Evolutionary conservation across 441 rosid species (phyloP).

Genomic region (Mallotus repandus): DNA sequence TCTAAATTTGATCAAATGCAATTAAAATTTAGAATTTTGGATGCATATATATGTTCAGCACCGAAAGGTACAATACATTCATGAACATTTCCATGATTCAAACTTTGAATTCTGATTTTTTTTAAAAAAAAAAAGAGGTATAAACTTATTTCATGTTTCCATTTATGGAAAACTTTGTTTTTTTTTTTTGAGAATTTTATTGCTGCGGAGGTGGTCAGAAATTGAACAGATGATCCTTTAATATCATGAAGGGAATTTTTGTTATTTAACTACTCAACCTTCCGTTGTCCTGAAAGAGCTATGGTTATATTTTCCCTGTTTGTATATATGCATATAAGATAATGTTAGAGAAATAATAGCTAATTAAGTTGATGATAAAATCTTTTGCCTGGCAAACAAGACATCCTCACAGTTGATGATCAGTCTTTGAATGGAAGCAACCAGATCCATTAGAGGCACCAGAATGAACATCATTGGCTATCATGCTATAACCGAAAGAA

Average conservation of each 20-base stretch:
- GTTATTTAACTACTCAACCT: too few species aligned
- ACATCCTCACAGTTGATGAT: neutral
- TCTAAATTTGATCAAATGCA: neutral
- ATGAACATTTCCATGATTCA: neutral
- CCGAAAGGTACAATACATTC: neutral
- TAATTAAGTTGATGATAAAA: neutral
- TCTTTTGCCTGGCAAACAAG: neutral
- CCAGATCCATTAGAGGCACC: neutral
- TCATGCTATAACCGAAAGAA: slow-evolving; percentile 24
- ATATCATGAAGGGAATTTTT: too few species aligned
- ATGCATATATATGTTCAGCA: neutral
- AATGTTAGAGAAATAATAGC: neutral
- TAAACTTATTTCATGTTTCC: too few species aligned
- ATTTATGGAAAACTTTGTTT: too few species aligned
- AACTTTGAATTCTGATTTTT: neutral
- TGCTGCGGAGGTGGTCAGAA: too few species aligned
- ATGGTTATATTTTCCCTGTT: too few species aligned
- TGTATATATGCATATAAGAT: too few species aligned
- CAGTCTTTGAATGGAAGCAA: slow-evolving; percentile 11
- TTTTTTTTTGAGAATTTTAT: too few species aligned
- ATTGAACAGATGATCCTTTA: too few species aligned
- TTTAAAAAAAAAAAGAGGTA: too few species aligned
- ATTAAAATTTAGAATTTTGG: neutral
- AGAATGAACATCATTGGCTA: slow-evolving; percentile 11
- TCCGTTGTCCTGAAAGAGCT: too few species aligned